A percentile compares a stretch with the other conserved stretches of the same genome.
Evolutionary conservation across 257 asterid genomes (phyloP).

Genomic region (Primulina eburnea): DNA sequence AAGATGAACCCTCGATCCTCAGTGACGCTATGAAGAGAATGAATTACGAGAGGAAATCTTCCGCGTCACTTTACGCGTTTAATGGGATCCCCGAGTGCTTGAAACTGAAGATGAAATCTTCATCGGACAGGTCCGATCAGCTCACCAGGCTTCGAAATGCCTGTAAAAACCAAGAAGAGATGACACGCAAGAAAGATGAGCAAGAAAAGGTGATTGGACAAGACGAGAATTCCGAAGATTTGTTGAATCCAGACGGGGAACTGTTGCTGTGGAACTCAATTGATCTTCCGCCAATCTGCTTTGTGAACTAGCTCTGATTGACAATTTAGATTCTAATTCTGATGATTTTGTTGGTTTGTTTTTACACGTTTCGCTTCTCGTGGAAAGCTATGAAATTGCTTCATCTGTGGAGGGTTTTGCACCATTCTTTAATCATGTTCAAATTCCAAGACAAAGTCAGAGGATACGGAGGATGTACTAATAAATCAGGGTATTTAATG

Average conservation of each 20-base stretch:
- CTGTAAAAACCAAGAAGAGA: not conserved
- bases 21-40: conserved; percentile 67
- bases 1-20: conserved; percentile 38
- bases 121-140: not conserved
- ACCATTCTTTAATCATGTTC: not conserved
- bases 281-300: not conserved
- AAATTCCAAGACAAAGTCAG: not conserved
- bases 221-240: not conserved
- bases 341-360: not conserved
- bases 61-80: conserved; percentile 72
- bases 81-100: conserved; percentile 66
- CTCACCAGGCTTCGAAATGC: not conserved
- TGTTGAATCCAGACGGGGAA: not conserved
- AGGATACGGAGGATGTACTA: no score
- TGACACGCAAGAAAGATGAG: not conserved
- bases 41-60: conserved; percentile 72
- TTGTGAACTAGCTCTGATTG: not conserved
- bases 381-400: not conserved
- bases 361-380: not conserved
- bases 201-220: no score
- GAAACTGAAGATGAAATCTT: not conserved
- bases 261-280: not conserved
- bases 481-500: not conserved
- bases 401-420: no score
- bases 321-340: not conserved